These are phyloP conservation scores for Huntiella moniliformis DNA, from an alignment of 2,329 filamentous ascomycete genomes.

Conservation along the genomic window DNA sequence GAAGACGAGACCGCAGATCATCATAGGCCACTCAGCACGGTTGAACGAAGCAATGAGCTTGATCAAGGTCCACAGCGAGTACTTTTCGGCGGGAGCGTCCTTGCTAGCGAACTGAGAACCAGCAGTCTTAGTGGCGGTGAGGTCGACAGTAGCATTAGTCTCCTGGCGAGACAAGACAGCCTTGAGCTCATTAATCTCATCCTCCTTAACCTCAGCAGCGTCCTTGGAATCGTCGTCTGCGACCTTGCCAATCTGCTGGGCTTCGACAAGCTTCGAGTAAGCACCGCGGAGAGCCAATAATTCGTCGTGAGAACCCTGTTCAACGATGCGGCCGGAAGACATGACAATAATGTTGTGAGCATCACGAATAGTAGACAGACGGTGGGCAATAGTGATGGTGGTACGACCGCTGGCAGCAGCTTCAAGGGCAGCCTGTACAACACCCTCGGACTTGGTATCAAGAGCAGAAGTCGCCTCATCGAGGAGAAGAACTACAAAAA, in stretches of 20 bases:
- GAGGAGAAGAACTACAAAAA: slow-evolving; percentile 48
- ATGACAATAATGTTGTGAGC: slow-evolving; percentile 96
- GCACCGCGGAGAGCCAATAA: slow-evolving; percentile 52
- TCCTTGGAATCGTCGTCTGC: slow-evolving; percentile 27
- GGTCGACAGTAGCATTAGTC: slow-evolving; percentile 40
- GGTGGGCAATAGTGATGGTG: slow-evolving; percentile 90
- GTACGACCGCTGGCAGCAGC: slow-evolving; percentile 71
- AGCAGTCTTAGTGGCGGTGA: slow-evolving; percentile 33
- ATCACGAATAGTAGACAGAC: slow-evolving; percentile 81
- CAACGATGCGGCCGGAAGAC: slow-evolving; percentile 65
- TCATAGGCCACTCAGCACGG: slow-evolving; percentile 48
- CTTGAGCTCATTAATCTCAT: slow-evolving; percentile 17
- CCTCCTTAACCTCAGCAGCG: slow-evolving; percentile 17
- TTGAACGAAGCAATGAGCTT: slow-evolving; percentile 71
- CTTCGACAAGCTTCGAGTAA: slow-evolving; percentile 72
- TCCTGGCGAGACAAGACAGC: slow-evolving; percentile 26
- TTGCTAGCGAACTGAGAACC: slow-evolving; percentile 55
- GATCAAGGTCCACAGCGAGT: slow-evolving; percentile 57
- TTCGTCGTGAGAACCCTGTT: slow-evolving; percentile 75
- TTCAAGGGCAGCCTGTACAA: slow-evolving; percentile 84
- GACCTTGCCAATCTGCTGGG: slow-evolving; percentile 60
- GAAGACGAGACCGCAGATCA: slow-evolving; percentile 56
- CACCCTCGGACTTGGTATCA: slow-evolving; percentile 85
- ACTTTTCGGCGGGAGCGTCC: slow-evolving; percentile 33
- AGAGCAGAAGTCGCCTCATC: slow-evolving; percentile 90